phyloP scores from a whole-genome alignment of 306 rosid species.

The Prunus armeniaca region DNA sequence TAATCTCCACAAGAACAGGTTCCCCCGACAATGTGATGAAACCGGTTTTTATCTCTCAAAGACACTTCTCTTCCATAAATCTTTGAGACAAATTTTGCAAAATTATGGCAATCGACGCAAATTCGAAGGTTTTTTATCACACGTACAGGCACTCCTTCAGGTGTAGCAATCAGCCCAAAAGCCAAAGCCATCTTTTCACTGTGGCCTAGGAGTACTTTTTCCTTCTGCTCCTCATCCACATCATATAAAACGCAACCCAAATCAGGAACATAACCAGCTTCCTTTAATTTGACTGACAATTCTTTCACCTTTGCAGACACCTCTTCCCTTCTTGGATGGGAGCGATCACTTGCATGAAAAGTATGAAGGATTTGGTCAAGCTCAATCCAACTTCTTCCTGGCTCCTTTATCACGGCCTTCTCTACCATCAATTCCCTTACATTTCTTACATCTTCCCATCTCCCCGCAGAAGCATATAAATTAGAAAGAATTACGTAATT shows the following conservation, averaged over 20 bases:
- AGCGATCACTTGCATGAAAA: constrained; percentile 70
- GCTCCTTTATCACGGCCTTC: constrained; percentile 64
- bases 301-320: constrained; percentile 61
- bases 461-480: constrained; percentile 76
- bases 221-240: constrained; percentile 92
- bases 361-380: constrained; percentile 71
- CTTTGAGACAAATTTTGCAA: constrained; percentile 69
- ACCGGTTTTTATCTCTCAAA: constrained; percentile 73
- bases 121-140: constrained; percentile 80
- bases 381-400: constrained; percentile 88
- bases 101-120: constrained; percentile 92
- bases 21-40: constrained; percentile 72
- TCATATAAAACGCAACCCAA: constrained; percentile 77
- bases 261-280: constrained; percentile 72
- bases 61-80: constrained; percentile 57
- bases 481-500: constrained; percentile 85
- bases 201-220: constrained; percentile 73
- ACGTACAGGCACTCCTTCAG: constrained; percentile 50
- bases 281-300: constrained; percentile 54
- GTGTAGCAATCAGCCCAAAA: constrained; percentile 63
- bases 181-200: constrained; percentile 83
- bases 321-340: constrained; percentile 87
- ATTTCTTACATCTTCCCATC: constrained; percentile 79
- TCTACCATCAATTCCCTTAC: constrained; percentile 66
- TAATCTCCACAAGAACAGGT: constrained; percentile 82